Base-by-base conservation (phyloP, 257 asterid genomes). In the Solanum neorickii region DNA sequence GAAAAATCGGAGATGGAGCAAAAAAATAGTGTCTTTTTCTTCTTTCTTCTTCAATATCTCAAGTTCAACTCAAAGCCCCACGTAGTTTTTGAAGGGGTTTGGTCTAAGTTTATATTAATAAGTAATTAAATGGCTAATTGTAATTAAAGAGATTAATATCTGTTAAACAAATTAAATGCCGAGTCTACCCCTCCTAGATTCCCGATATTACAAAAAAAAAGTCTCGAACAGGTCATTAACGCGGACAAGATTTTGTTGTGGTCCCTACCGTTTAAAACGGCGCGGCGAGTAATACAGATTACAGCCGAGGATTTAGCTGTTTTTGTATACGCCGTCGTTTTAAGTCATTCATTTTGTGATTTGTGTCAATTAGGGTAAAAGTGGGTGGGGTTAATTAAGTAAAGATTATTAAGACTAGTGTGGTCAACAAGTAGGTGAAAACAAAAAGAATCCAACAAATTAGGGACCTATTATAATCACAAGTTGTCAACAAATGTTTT, bases 41-140 rank as follows among this genome's bases (percentile, higher is more conserved):
- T 84, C 70, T 77, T 42, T 12, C 65, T 73, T 74, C 20, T 44
- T 65, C 73, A 74, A 88, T 88, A 87, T 78, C 52, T 41, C 39
- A 29, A 52, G 62, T 0, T 65, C 49, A 29, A 66, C 31, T 60
- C 68, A 65, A n/a, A 72, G 31, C 59, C 90, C 94, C 98, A 92
- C 95, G 95, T 90, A 90, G 92, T 93, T 91, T 83, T 69, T 69
- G 8, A 41, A 25, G 94, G 94, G 94, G 90, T 91, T 91, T 90
- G 93, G 94, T 93, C 98, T 88, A 91, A 87, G 83, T 69, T 69
- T 91, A 77, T 86, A 29, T n/a, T 69, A 29, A 89, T 86, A 46
- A 12, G 68, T 47, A 77, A 59, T 69, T 11, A 29, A 9, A 27
- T 56, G 46, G 42, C 59, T 88, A 87, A 86, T 82, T 70, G 68